Conservation (phyloP, 768 basidiomycete genomes). For the Leccinum arenicola region DNA sequence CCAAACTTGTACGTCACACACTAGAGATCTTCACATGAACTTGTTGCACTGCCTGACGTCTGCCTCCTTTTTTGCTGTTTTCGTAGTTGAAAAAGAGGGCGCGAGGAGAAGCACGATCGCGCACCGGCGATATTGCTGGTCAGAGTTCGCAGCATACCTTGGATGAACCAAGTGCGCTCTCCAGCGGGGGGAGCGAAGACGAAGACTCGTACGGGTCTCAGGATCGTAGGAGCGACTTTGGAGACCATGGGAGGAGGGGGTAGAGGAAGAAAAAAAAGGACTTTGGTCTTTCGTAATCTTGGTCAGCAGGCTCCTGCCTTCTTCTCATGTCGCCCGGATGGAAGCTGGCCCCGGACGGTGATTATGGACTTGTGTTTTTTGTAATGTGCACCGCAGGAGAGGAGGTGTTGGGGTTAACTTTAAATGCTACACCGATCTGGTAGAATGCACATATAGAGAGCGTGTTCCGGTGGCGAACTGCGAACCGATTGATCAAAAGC, state of each 20-base stretch:
- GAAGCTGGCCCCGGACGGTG: slow-evolving; percentile 11
- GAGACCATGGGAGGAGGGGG: slow-evolving; percentile 33
- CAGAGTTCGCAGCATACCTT: slow-evolving; percentile 29
- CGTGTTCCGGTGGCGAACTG: slow-evolving; percentile 5
- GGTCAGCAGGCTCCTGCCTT: slow-evolving; percentile 14
- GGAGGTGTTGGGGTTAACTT: slow-evolving; percentile 8
- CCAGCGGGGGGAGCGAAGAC: slow-evolving; percentile 34
- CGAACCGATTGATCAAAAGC: neutral
- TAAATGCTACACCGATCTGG: slow-evolving; percentile 13
- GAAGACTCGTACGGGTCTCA: slow-evolving; percentile 34
- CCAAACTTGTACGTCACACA: slow-evolving; percentile 67
- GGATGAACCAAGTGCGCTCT: slow-evolving; percentile 24
- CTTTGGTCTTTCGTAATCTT: slow-evolving; percentile 23
- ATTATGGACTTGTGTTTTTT: slow-evolving; percentile 14
- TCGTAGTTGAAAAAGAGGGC: slow-evolving; percentile 33
- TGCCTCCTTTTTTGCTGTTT: slow-evolving; percentile 9
- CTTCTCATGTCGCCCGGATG: slow-evolving; percentile 20
- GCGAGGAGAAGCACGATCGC: slow-evolving; percentile 31
- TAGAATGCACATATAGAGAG: slow-evolving; percentile 3
- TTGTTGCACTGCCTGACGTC: slow-evolving; percentile 21
- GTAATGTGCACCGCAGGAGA: slow-evolving; percentile 8
- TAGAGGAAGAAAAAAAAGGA: neutral
- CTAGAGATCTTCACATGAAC: slow-evolving; percentile 20
- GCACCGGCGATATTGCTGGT: slow-evolving; percentile 24
- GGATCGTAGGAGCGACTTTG: slow-evolving; percentile 34